Evolutionary conservation across 73 alveolate genomes (phyloP).

Genomic region (Tetrahymena elliotti): DNA sequence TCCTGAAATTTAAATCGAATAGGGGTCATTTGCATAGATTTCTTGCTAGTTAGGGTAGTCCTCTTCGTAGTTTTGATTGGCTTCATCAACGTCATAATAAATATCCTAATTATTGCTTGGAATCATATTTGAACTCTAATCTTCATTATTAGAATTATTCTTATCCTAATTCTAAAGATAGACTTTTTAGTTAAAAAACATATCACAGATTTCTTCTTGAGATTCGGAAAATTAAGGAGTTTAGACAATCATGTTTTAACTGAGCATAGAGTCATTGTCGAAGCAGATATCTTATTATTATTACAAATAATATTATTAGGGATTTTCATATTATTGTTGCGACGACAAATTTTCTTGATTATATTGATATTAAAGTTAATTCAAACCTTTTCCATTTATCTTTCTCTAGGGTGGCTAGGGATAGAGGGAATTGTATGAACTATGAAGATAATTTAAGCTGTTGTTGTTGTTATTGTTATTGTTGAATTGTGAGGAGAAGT

Average conservation of each 20-base stretch:
- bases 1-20: neutral
- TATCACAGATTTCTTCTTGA: neutral
- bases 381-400: neutral
- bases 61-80: neutral
- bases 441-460: neutral
- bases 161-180: neutral
- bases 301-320: neutral
- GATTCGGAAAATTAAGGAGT: neutral
- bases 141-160: neutral
- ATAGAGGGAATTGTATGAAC: neutral
- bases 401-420: neutral
- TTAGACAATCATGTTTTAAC: neutral
- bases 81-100: neutral
- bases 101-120: neutral
- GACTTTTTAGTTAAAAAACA: neutral
- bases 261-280: neutral
- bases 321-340: neutral
- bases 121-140: neutral
- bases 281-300: neutral
- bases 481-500: neutral
- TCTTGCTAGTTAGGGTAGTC: neutral
- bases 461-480: neutral
- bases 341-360: neutral
- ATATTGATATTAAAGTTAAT: neutral
- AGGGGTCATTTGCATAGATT: neutral